Base-by-base conservation (phyloP, 352 stramenopile genomes). In the Globisporangium acanthophoron region DNA sequence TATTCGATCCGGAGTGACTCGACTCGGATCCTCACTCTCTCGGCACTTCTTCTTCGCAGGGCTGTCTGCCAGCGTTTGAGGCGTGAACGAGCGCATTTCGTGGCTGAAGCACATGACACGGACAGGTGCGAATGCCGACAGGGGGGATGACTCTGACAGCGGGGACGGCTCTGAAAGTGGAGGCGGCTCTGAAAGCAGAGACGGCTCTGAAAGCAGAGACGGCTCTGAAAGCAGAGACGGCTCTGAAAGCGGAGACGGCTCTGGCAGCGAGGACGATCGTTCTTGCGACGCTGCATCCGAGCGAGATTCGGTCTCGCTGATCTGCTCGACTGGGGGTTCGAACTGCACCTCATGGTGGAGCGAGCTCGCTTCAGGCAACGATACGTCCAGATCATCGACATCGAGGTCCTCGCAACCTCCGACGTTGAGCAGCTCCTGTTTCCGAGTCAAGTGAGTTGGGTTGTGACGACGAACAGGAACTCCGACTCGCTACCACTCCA, bases 31-130 rank as follows among this genome's bases (percentile, higher is more conserved):
- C 18, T 35, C 18, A 31, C 35, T 46, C 35, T 29, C 29, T 35
- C 18, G 29, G 6, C 0, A 9, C 31, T 8, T 37, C 11, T 8
- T 37, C 11, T 15, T 45, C 21, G 4, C 45, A 54, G 21, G 18
- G n/a, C n/a, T 47, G 0, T 24, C 11, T 18, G 7, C 29, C 18
- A 51, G 39, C 24, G 47, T 13, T n/a, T 43, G 35, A 5, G 59
- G 45, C 3, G 27, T 53, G 52, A 65, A 65, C 9, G 51, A 46
- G 24, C 52, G 40, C 52, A 65, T 59, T 31, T 65, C 52, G 47
- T 65, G 52, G 18, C 59, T 65, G 31, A 65, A 65, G 45, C 59
- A 52, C 52, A 65, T 65, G 18, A 49, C 46, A 18, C n/a, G 53
- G 33, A 27, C 37, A 33, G 52, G 37, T 11, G 21, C 16, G 16